These are phyloP conservation scores for Ceratocystis alfenasii DNA, from an alignment of 2,329 filamentous ascomycete genomes.

Conservation along the genomic window DNA sequence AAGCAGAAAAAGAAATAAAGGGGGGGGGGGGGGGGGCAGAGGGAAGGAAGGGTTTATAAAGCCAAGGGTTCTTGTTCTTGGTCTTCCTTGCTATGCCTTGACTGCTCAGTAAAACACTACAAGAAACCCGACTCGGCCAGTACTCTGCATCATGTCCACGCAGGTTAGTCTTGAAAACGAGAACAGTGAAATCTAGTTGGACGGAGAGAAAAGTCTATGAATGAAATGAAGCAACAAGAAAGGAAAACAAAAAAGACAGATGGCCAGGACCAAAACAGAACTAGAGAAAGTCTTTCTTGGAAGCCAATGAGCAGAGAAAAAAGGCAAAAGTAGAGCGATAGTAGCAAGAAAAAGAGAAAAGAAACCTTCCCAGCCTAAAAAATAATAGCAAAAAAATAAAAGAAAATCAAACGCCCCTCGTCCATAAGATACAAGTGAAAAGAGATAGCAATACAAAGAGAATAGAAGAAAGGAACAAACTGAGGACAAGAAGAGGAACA, in stretches of 20 bases:
- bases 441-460: slow-evolving; percentile 7
- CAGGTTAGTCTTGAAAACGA: slow-evolving; percentile 14
- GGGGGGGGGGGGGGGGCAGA: slow-evolving; percentile 18
- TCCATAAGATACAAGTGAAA: slow-evolving; percentile 1
- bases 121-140: slow-evolving; percentile 21
- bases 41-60: neutral
- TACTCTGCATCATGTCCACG: slow-evolving; percentile 14
- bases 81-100: neutral
- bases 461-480: slow-evolving; percentile 9
- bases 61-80: slow-evolving; percentile 1
- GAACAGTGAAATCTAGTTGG: slow-evolving; percentile 12
- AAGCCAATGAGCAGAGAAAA: neutral
- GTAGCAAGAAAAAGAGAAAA: neutral
- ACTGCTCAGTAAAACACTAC: slow-evolving; percentile 7
- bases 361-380: neutral
- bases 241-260: neutral
- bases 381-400: neutral
- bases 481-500: neutral
- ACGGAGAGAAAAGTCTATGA: slow-evolving; percentile 8
- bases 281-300: neutral
- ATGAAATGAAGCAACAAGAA: neutral
- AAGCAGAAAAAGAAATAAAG: neutral
- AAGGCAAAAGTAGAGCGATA: slow-evolving; percentile 6
- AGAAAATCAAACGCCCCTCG: neutral
- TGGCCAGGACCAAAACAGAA: slow-evolving; percentile 2